phyloP scores from a whole-genome alignment of 1,284 basidiomycete genomes.

The Ustilago xerochloae region DNA sequence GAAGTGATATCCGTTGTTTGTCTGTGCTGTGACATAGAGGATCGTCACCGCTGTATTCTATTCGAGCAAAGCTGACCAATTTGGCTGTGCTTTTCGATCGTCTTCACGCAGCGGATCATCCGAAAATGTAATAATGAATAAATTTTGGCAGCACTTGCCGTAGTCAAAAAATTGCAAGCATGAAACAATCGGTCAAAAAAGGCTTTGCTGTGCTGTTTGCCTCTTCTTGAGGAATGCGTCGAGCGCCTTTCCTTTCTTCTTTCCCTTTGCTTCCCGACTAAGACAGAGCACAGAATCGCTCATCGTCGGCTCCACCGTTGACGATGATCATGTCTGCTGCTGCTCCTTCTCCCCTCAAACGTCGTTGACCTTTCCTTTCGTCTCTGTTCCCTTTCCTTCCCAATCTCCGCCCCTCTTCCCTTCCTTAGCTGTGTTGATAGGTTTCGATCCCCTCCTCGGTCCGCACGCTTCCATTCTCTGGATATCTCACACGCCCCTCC shows the following conservation, averaged over 20 bases:
- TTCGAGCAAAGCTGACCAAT: neutral
- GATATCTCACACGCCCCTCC: too few species aligned
- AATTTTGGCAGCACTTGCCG: constrained; percentile 4
- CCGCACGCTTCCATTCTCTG: too few species aligned
- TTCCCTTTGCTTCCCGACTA: neutral
- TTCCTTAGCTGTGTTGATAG: neutral
- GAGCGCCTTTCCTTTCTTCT: neutral
- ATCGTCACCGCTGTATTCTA: neutral
- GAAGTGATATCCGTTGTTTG: neutral
- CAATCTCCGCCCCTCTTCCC: neutral
- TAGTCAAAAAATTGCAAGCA: constrained; percentile 5
- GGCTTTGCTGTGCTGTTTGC: neutral
- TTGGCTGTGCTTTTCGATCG: neutral
- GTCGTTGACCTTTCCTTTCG: too few species aligned
- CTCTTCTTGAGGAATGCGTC: neutral
- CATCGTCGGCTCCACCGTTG: too few species aligned
- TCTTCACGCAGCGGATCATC: neutral
- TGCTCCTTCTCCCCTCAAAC: too few species aligned
- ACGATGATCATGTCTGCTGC: too few species aligned
- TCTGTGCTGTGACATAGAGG: neutral
- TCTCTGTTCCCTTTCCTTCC: too few species aligned
- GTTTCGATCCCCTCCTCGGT: too few species aligned
- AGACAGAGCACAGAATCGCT: too few species aligned
- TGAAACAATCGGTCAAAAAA: neutral
- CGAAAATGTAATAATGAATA: neutral